Percentiles rank a stretch among this genome's conserved stretches.
Evolutionary conservation across 169 alveolate genomes (phyloP).

Genomic region (Plasmodium coatneyi): DNA sequence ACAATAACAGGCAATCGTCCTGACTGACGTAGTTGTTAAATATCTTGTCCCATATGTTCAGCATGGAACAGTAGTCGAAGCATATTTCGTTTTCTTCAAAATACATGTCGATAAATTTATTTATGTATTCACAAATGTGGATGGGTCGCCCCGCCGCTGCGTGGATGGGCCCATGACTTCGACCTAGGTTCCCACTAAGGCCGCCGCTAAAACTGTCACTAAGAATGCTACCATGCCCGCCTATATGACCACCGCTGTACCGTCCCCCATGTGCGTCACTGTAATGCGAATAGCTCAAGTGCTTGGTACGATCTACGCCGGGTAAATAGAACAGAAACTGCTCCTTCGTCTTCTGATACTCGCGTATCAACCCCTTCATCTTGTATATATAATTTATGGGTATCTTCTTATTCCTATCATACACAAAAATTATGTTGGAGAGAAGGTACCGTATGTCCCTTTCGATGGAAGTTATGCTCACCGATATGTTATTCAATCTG

Average conservation of each 20-base stretch:
- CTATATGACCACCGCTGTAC: background rate
- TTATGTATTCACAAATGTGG: slow-evolving; percentile 56
- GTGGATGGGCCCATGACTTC: background rate
- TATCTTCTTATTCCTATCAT: slow-evolving; percentile 39
- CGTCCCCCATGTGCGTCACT: background rate
- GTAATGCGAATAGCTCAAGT: slow-evolving; percentile 10
- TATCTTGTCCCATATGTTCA: slow-evolving; percentile 65
- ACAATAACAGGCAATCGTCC: slow-evolving; percentile 37
- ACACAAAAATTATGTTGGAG: slow-evolving; percentile 34
- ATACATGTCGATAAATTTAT: slow-evolving; percentile 55
- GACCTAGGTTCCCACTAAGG: background rate
- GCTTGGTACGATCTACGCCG: slow-evolving; percentile 1
- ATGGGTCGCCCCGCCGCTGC: slow-evolving; percentile 1
- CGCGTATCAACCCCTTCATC: slow-evolving; percentile 39
- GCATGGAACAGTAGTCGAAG: slow-evolving; percentile 61
- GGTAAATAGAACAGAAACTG: slow-evolving; percentile 32
- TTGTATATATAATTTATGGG: slow-evolving; percentile 52
- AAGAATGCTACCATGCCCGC: background rate
- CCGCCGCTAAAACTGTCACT: background rate
- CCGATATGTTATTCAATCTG: slow-evolving; percentile 46
- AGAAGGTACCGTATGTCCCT: slow-evolving; percentile 42
- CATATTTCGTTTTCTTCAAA: slow-evolving; percentile 68
- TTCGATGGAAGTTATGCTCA: slow-evolving; percentile 52
- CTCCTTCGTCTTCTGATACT: slow-evolving; percentile 57
- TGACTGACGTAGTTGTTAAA: slow-evolving; percentile 38